Conservation (phyloP, 768 basidiomycete genomes). For the Podaxis sp. region DNA sequence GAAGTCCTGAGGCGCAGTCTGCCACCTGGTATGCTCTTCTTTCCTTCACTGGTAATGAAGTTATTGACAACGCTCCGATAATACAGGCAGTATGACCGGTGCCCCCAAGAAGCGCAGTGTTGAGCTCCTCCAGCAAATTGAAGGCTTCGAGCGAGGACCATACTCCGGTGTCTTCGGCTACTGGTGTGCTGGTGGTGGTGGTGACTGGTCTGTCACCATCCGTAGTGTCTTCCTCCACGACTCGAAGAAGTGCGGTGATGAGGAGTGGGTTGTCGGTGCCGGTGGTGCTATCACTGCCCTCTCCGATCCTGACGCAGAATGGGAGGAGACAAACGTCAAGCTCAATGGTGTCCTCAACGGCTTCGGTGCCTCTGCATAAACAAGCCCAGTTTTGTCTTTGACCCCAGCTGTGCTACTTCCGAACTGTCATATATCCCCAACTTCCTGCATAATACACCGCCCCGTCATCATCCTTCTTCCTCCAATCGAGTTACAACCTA, state of each 20-base stretch:
- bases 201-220: slow-evolving; percentile 93
- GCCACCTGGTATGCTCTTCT: slow-evolving; percentile 65
- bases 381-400: neutral
- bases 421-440: neutral
- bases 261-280: slow-evolving; percentile 80
- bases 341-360: slow-evolving; percentile 69
- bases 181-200: slow-evolving; percentile 82
- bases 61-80: neutral
- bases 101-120: slow-evolving; percentile 95
- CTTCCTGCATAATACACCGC: neutral
- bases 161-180: slow-evolving; percentile 96
- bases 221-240: slow-evolving; percentile 84
- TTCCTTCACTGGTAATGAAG: neutral
- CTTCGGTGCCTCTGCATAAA: slow-evolving; percentile 39
- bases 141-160: slow-evolving; percentile 65
- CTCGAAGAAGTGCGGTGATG: slow-evolving; percentile 19
- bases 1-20: slow-evolving; percentile 74
- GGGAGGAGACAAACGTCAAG: slow-evolving; percentile 94
- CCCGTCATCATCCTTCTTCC: too few relatives aligned
- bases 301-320: slow-evolving; percentile 80
- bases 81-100: slow-evolving; percentile 91
- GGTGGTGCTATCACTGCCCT: slow-evolving; percentile 95
- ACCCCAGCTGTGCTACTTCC: neutral
- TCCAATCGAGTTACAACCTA: too few relatives aligned
- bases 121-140: slow-evolving; percentile 80